Base-by-base conservation (phyloP, 148 eudicot species). In the Arbutus unedo region DNA sequence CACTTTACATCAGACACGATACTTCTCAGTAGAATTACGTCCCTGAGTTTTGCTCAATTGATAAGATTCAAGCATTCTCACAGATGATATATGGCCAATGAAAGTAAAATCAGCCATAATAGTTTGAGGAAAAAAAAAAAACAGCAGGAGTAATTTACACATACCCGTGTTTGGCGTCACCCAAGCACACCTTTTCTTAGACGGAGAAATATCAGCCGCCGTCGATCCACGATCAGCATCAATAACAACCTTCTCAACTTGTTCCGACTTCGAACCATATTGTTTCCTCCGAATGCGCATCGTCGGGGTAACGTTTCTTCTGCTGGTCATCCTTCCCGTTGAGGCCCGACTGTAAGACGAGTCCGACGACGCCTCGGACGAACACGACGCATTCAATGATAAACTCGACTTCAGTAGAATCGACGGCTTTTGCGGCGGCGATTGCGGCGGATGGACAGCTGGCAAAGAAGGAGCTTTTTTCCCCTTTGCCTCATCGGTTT, bases 311-410 rank as follows among this genome's bases (percentile, higher is more conserved):
- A 82, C 80, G 60, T 89, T 85, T 74, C 92, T 82, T 43, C 91
- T 66, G 23, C 84, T 87, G 18, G 90, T 87, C 21, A 91, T 85
- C 93, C 91, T 92, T 83, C 99, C 99, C 0, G 93, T 90, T 21
- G 99, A 96, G 3, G 93, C 95, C 82, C 99, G 83, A 72, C 99
- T 96, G 44, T 94, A 92, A 2, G 89, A 87, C 7, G 98, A 94
- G 86, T 96, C 99, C 2, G 97, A 78, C 3, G 99, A 96, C 0
- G 99, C 94, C 71, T 96, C 99, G 2, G 99, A 96, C 50, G 99
- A 96, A 62, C 97, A 96, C 41, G 98, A 95, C 0, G 96, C 98
- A 74, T 89, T 91, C 80, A 91, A 68, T 13, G 96, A 91, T 76
- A 90, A 91, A 84, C 90, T 95, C n/a, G 90, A 86, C 81, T 90